Evolutionary conservation across 805 yeast genomes (phyloP), one percentile per base, ranked within the genome.

Genomic region (Zygotorulaspora florentina): DNA sequence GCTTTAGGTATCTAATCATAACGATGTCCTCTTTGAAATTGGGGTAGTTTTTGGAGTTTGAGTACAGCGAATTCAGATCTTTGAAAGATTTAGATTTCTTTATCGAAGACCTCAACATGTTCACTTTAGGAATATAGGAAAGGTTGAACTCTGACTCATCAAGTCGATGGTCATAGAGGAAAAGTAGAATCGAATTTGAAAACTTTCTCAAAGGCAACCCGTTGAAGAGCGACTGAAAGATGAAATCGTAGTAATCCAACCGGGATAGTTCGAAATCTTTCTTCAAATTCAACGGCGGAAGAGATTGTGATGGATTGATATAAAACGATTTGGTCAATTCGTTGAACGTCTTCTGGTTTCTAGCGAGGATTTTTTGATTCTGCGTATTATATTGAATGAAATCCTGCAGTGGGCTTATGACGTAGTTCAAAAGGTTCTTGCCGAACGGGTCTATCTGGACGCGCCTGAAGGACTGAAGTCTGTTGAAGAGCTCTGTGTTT

Each of bases 261-360:
- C 57, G 38, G 13, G 46, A 33, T 28, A 53, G 39, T 25, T 53
- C 57, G 42, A 50, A 53, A 16, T 51, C 47, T 3, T 41, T 40
- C 26, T 48, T 53, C 15, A 30, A 20, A 17, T 31, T 25, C 20
- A 47, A 28, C 30, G 39, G 49, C 23, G 3, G 40, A 23, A 13
- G 42, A 9, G 47, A 37, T 37, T 34, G 46, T 18, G 48, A 36
- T 11, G 42, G 44, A 13, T 34, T 30, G 9, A 43, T 30, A 35
- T 53, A 53, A 30, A 48, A 51, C 3, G 33, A 27, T 31, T 47
- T 48, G 23, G 48, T 43, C 39, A 45, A 39, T 16, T 53, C 57
- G 40, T 44, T 43, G 42, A 51, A 53, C 9, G 26, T 45, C 31
- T 51, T 53, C 16, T 48, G 52, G 15, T 27, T 42, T 35, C 40